Base-by-base conservation (phyloP, 306 rosid genomes). In the Chamaecrista fasciculata region DNA sequence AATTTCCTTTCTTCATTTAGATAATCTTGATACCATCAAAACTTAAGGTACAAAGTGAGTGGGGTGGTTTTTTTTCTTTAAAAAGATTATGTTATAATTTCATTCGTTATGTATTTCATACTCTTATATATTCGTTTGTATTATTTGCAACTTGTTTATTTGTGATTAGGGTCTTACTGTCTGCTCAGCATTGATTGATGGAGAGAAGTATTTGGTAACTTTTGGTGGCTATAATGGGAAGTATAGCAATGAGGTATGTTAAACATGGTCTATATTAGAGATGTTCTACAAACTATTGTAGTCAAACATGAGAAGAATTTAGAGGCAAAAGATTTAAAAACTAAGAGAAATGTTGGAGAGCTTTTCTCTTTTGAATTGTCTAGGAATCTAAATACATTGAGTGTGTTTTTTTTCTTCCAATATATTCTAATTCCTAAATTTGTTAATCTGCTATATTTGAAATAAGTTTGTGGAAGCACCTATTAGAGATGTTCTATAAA, bases 171-270 rank as follows among this genome's bases (percentile, higher is more conserved):
- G 99, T 49, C 87, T 89, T 61, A 84, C 87, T 79, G 84, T 87
- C 75, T 85, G 92, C 87, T 84, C 86, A 4, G 81, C 85, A 66
- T 34, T 72, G 74, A 83, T 87, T 77, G 97, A 83, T 56, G 86
- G 87, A 66, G 90, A 86, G 65, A 87, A 82, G 58, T 83, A 87
- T 89, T 76, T 95, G 79, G 87, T 90, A 79, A 83, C 96, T 59
- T 95, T 95, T 69, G 99, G 99, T 58, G 99, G 99, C 78, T 95
- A 95, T 79, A 95, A 95, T 61, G 99, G 99, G 71, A 90, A 66
- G 76, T 95, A 95, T 76, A 89, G 96, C 87, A 95, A 87, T 69
- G 95, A 95, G 96, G 99, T 95, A 84, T 61, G 73, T 75, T 49
- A 57, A 72, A 21, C 66, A 43, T 11, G 4, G 8, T 31, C 44